phyloP scores from a whole-genome alignment of 768 basidiomycete genomes.

The Boletus speciosus region DNA sequence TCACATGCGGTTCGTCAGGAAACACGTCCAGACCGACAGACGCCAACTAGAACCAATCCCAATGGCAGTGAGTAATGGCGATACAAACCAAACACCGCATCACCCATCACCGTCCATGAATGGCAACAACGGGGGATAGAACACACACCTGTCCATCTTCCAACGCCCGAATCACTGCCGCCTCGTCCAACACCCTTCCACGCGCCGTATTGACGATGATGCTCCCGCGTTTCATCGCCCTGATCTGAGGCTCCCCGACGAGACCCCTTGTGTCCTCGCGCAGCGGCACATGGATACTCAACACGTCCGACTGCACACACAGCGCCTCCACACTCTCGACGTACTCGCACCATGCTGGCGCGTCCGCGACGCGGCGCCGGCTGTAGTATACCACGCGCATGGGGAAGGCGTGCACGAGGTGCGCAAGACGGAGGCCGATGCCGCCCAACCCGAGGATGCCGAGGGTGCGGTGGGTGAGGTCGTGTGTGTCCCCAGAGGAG shows the following conservation, averaged over 20 bases:
- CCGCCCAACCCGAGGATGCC: constrained; percentile 77
- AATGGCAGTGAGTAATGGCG: no score
- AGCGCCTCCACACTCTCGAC: constrained; percentile 62
- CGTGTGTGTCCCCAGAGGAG: constrained; percentile 49
- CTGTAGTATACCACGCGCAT: constrained; percentile 89
- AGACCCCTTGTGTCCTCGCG: constrained; percentile 65
- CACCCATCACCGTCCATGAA: no score
- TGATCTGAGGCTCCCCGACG: constrained; percentile 73
- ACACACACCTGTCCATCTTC: constrained; percentile 81
- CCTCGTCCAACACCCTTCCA: constrained; percentile 86
- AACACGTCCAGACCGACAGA: constrained; percentile 79
- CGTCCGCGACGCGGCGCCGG: constrained; percentile 51
- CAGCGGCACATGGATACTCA: constrained; percentile 85
- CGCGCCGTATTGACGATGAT: constrained; percentile 85
- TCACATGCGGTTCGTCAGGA: constrained; percentile 79
- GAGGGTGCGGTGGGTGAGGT: constrained; percentile 64
- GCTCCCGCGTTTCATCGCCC: constrained; percentile 70
- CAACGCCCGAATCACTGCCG: constrained; percentile 78
- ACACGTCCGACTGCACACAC: constrained; percentile 69
- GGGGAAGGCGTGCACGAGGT: constrained; percentile 74
- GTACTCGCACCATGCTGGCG: constrained; percentile 77
- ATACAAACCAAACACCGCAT: no score
- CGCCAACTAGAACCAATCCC: background rate
- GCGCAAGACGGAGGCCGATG: constrained; percentile 67
- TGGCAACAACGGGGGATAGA: background rate